A percentile compares a stretch with the other conserved stretches of the same genome.
Evolutionary conservation across 169 alveolate species (phyloP).

Genomic region (Babesia gibsoni): DNA sequence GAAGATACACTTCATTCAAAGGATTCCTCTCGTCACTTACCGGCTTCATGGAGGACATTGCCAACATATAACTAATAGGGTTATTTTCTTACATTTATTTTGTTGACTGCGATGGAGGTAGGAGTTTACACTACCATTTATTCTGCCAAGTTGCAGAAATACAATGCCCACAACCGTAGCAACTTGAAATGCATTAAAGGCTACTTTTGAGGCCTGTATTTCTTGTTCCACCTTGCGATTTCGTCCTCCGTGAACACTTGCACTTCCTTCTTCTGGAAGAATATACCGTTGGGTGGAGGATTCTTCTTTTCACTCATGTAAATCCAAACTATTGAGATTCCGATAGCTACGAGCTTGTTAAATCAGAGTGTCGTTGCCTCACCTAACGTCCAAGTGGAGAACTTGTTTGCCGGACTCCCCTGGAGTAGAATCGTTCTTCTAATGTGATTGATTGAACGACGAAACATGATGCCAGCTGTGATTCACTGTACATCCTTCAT

Average conservation of each 20-base stretch:
- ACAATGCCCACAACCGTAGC: neutral
- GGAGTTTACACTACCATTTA: neutral
- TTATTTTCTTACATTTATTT: neutral
- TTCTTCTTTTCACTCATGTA: constrained; percentile 51
- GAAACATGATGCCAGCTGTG: constrained; percentile 28
- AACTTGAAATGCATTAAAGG: neutral
- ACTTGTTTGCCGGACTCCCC: constrained; percentile 65
- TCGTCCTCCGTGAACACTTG: constrained; percentile 32
- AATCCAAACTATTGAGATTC: constrained; percentile 48
- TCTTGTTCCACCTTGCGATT: constrained; percentile 51
- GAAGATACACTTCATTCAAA: no score
- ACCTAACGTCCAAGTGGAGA: constrained; percentile 58
- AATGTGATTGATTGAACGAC: constrained; percentile 46
- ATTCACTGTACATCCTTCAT: no score
- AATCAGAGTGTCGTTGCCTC: neutral
- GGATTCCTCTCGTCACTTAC: no score
- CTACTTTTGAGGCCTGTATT: constrained; percentile 1
- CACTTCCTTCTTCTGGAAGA: constrained; percentile 47
- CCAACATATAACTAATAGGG: neutral
- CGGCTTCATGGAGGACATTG: no score
- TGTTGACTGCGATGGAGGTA: no score
- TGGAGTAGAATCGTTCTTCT: constrained; percentile 48
- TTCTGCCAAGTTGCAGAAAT: neutral
- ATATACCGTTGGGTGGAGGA: constrained; percentile 54
- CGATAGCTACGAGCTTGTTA: constrained; percentile 14